Conservation (phyloP, 345 rosid species). For the Citrus unshiu region DNA sequence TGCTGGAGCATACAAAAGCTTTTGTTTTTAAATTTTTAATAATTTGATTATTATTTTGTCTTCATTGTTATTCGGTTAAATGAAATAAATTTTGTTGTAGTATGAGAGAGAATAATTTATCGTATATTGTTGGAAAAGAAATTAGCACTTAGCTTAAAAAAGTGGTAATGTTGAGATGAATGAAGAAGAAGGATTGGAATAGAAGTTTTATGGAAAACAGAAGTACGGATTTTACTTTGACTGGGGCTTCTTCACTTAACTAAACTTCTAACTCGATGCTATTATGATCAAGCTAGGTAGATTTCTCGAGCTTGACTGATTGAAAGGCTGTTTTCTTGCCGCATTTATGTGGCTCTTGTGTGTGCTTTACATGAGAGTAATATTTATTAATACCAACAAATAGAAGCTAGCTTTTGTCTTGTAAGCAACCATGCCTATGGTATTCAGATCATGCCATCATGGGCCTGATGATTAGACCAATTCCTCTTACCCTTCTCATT, state of each 20-base stretch:
- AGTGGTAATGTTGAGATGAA: not conserved
- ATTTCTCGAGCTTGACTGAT: not conserved
- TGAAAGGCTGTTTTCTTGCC: not conserved
- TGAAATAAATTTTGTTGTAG: not conserved
- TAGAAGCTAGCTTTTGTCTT: not conserved
- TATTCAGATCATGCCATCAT: too few species aligned
- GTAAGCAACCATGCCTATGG: not conserved
- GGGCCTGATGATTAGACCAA: too few species aligned
- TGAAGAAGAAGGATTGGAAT: not conserved
- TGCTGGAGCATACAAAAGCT: not conserved
- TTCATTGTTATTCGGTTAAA: not conserved
- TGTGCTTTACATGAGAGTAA: not conserved
- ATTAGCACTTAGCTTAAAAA: not conserved
- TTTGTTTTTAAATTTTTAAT: not conserved
- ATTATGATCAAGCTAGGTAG: not conserved
- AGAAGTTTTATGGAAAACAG: not conserved
- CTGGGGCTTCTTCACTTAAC: not conserved
- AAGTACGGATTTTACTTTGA: not conserved
- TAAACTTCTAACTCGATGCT: not conserved
- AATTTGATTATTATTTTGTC: not conserved
- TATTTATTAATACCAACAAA: not conserved
- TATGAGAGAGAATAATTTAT: not conserved
- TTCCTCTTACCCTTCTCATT: too few species aligned
- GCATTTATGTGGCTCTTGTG: not conserved
- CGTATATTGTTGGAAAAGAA: not conserved